Evolutionary conservation across 345 rosid species (phyloP), one percentile per base, ranked within the genome.

Genomic region (Kernera saxatilis): DNA sequence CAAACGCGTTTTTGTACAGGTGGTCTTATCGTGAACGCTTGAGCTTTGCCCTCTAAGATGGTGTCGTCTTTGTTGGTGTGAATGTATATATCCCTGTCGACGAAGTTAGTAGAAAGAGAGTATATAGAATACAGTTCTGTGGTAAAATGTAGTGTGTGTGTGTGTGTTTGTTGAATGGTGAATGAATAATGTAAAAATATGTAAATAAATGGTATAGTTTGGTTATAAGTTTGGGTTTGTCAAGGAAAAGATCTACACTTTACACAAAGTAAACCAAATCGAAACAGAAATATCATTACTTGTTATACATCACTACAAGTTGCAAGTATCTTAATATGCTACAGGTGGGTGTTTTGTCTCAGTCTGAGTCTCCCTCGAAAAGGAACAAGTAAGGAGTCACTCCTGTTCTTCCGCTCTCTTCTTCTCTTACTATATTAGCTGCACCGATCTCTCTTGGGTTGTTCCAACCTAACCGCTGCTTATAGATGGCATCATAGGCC

Each of bases 401-500:
- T 50, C 57, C 50, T 13, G 65, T 46, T 45, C 62, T 32, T 26
- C 23, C 25, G 23, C 55, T 73, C 33, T 81, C 76, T 44, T 62
- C 77, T 46, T 22, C 78, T 55, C 59, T 37, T 44, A 29, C 65
- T 70, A 61, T 78, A 17, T 18, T 49, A 29, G 65, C 56, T 39
- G 54, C 68, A 10, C 17, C 33, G 13, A 65, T 74, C 27, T 29
- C 79, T 62, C 71, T 67, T 19, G 74, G 72, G 30, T 59, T 22
- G 67, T 79, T 83, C 87, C 75, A 63, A 27, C 82, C 84, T 40
- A 88, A 54, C 7, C 73, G 72, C 60, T 72, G 84, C 71, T 54
- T 69, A 58, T 84, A 91, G 26, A 88, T 83, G 19, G 78, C 82
- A 77, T 89, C 99, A 19, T 84, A 94, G 15, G 96, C 96, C 57